Conservation (phyloP, 192 early-diverging fungal species). For the Allomyces macrogynus region DNA sequence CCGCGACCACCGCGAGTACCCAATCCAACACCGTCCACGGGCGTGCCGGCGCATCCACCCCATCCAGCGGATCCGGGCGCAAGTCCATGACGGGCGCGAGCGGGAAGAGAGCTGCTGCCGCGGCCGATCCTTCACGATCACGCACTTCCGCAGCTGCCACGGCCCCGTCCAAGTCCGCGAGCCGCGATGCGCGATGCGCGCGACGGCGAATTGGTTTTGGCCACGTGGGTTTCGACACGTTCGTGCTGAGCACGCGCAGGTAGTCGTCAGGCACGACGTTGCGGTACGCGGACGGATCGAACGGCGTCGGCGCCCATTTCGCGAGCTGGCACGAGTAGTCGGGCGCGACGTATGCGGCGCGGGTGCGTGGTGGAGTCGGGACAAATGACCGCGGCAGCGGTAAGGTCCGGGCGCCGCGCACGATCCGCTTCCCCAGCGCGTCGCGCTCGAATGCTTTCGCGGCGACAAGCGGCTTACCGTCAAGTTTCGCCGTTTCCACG, state of each 20-base stretch:
- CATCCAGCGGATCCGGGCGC: not conserved
- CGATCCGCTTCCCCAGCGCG: not conserved
- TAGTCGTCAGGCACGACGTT: not conserved
- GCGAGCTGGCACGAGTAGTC: not conserved
- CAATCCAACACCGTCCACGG: not conserved
- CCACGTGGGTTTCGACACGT: not conserved
- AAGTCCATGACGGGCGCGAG: not conserved
- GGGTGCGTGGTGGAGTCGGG: not conserved
- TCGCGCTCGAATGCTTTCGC: not conserved
- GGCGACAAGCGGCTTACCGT: not conserved
- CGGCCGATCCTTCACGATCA: not conserved
- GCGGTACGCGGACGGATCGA: not conserved
- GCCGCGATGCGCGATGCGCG: not conserved
- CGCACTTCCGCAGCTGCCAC: not conserved
- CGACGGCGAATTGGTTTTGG: not conserved
- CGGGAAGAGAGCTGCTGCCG: not conserved
- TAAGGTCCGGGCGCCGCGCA: not conserved
- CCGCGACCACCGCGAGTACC: not conserved
- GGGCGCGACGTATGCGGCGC: not conserved
- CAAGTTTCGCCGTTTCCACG: not conserved
- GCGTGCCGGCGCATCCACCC: not conserved
- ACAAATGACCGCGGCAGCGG: not conserved
- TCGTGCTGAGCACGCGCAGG: not conserved
- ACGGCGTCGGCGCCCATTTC: not conserved
- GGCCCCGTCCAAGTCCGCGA: not conserved